Base-by-base conservation (phyloP, 2,329 filamentous ascomycete species). In the Fusarium devonianum region DNA sequence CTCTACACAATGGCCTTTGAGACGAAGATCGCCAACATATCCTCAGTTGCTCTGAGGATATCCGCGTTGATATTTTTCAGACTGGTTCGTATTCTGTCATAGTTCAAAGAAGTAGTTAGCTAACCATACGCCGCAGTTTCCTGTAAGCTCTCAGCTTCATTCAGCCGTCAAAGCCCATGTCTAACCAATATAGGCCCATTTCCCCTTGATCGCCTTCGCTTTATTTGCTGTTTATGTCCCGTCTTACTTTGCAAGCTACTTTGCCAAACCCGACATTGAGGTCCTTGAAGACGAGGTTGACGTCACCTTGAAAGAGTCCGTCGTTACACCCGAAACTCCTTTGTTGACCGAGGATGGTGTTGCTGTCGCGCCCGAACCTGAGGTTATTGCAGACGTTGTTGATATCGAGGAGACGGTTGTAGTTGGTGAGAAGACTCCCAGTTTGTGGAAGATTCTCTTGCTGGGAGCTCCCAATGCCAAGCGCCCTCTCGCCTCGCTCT, bases 401-500 rank as follows among this genome's bases (percentile, higher is more conserved):
- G 79, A 84, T 19, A 74, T 90, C 17, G 69, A 84, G 47, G 87
- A 92, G 67, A 86, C 80, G 1, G 71, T 89, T 4, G 67, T 84
- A 9, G 62, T 88, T 12, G 75, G 81, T 39, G 77, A 86, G 64
- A 82, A 82, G 60, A 75, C 81, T 10, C 70, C 82, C 3, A 77
- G 78, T 16, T 73, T 82, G 1, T 73, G 88, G 58, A 81, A 79
- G 57, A 89, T 90, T 3, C 75, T 97, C 6, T 73, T 95, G 17
- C 84, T 84, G 3, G 94, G 94, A 4, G 74, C 87, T 0, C 93
- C 94, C 2, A 91, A 85, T 62, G 82, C 88, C 6, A 80, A 78
- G n/a, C 90, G 85, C 40, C 75, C 82, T 10, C 63, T 86, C 16
- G 79, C 86, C 62, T 93, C 89, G 14, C 72, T 83, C 35, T 60